Evolutionary conservation across 768 basidiomycete genomes (phyloP), one percentile per base, ranked within the genome.

Genomic region (Tremella mesenterica): DNA sequence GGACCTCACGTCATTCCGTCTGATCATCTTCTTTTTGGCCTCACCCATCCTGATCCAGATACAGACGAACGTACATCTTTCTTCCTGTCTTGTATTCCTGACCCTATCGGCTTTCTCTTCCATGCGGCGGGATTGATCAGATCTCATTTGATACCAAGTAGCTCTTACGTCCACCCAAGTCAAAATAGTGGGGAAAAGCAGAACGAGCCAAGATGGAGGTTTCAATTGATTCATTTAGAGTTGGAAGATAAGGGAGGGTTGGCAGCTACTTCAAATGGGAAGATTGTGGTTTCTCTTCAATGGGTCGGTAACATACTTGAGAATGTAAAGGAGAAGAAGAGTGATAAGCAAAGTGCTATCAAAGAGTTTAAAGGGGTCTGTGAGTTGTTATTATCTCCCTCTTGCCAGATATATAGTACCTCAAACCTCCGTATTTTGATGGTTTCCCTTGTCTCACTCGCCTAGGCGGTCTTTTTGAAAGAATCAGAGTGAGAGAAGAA

Each of bases 311-410:
- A 56, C 26, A 48, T 67, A 9, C 54, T 55, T 56, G 36, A 39
- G 23, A 28, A 54, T 26, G 58, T 62, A 12, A 25, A 59, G 26
- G 44, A 52, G 10, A 56, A 54, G 2, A 46, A 39, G 34, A 57
- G 57, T 41, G 44, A 30, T 36, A 31, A 49, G n/a, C 34, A 41
- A 16, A 52, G 51, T 8, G 63, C 65, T 2, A 50, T 46, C 1
- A 60, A 62, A 29, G 65, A 67, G 53, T 60, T 67, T 50, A 67
- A 67, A 46, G 65, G 65, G 28, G 65, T 67, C 20, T 56, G 65
- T 67, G 53, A 61, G 65, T 59, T 23, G 8, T 18, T 23, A 8
- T 23, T 41, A 8, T 23, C 4, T 5, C n/a, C 8, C 6, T 41
- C 5, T 23, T 41, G n/a, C 12, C 33, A 34, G 12, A 34, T 18